Evolutionary conservation across 768 basidiomycete species (phyloP).

Genomic region (Exidia glandulosa): DNA sequence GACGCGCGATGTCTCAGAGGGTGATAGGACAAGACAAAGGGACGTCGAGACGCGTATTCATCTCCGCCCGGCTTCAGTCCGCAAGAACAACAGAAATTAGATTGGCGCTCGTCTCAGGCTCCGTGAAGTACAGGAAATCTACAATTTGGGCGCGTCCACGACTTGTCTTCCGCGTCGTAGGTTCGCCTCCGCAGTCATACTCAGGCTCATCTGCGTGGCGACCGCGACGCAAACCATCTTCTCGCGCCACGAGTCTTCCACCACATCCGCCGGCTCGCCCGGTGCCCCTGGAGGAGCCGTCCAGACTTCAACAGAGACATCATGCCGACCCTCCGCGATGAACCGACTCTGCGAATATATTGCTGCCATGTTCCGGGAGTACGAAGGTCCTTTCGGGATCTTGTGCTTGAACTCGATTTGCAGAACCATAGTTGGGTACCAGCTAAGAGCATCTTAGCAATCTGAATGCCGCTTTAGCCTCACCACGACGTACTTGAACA

Average conservation of each 20-base stretch:
- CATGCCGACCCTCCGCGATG: slow-evolving; percentile 44
- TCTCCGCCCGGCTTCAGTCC: no score
- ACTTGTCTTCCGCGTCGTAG: no score
- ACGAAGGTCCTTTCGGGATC: slow-evolving; percentile 33
- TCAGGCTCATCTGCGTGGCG: slow-evolving; percentile 50
- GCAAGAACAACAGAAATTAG: no score
- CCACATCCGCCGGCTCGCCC: neutral
- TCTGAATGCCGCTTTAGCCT: no score
- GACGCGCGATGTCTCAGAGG: no score
- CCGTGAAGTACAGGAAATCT: no score
- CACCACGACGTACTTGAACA: no score
- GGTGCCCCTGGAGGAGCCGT: slow-evolving; percentile 38
- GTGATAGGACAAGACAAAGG: no score
- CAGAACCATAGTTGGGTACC: slow-evolving; percentile 55
- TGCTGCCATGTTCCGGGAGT: slow-evolving; percentile 45
- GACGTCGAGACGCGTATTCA: no score
- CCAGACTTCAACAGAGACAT: slow-evolving; percentile 52
- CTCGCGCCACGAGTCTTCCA: slow-evolving; percentile 36
- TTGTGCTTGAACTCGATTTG: slow-evolving; percentile 53
- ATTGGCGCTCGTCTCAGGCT: no score
- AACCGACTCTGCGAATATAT: slow-evolving; percentile 44
- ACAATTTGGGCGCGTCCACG: no score
- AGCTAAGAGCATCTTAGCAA: slow-evolving; percentile 22
- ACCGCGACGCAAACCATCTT: slow-evolving; percentile 52
- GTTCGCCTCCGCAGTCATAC: slow-evolving; percentile 2